Base-by-base conservation (phyloP, 2,329 filamentous ascomycete genomes). In the Aspergillus sp. region DNA sequence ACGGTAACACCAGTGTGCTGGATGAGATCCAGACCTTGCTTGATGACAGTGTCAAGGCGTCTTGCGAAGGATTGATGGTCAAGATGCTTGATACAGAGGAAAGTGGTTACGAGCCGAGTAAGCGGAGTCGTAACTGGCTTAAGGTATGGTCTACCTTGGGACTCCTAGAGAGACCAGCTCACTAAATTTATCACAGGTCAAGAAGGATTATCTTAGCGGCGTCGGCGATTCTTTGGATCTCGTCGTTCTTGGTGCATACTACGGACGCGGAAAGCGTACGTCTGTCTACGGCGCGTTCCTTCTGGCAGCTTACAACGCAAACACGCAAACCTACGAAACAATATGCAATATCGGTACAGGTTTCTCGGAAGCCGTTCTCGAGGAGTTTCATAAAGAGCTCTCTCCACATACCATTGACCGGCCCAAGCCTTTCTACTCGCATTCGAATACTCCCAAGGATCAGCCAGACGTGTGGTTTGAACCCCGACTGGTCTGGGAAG, bases 401-500 rank as follows among this genome's bases (percentile, higher is more conserved):
- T 85, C 81, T 0, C 78, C 82, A 7, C 82, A 89, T 44, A 83
- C 86, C 56, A 98, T 98, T 58, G 89, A 95, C 63, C 83, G 84
- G 1, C 82, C 91, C 1, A 98, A 98, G 64, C 93, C 93, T 0
- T 98, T 95, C 68, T 98, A 97, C 70, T 78, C 83, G 1, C 93
- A 98, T 68, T 90, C 86, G 3, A 74, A 78, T 0, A 88, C 88
- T 44, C 83, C 83, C 44, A 91, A 95, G 70, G 90, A 97, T 65
- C 93, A 98, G 67, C 93, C 93, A 1, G 93, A 98, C 66, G 90
- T 98, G 33, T 98, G 93, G 93, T 93, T 98, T 65, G 93, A 98
- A 75, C 88, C 93, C 12, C 83, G 84, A 38, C 85, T 86, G 60
- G 93, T 98, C 1, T 98, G 93, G 93, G 93, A 98, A 71, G 90